These are phyloP conservation scores for Phylloporus arenicola DNA, from an alignment of 768 basidiomycete genomes.

Conservation along the genomic window DNA sequence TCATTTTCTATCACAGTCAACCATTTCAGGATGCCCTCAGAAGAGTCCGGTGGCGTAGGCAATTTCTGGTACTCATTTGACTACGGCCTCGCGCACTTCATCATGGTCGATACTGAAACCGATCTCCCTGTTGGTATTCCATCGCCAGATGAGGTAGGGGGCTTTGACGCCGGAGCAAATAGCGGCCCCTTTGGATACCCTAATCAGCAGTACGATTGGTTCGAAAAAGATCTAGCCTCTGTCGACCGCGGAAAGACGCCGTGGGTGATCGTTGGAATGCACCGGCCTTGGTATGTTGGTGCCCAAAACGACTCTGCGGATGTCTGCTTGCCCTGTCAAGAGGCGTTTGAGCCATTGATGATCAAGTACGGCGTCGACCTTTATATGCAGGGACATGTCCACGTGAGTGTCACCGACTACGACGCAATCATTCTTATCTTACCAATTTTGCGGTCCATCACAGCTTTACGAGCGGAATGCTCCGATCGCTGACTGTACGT, in stretches of 20 bases:
- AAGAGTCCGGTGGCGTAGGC: constrained; percentile 20
- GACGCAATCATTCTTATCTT: background rate
- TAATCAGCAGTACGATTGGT: constrained; percentile 26
- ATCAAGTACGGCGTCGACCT: constrained; percentile 28
- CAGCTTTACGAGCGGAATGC: constrained; percentile 25
- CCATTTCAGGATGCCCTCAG: constrained; percentile 26
- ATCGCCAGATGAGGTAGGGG: constrained; percentile 20
- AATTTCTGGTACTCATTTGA: constrained; percentile 32
- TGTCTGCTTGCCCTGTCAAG: constrained; percentile 16
- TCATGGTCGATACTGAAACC: constrained; percentile 21
- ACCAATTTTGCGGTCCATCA: background rate
- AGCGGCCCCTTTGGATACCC: constrained; percentile 26
- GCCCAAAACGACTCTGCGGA: constrained; percentile 2
- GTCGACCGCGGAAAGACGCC: constrained; percentile 23
- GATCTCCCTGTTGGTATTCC: constrained; percentile 23
- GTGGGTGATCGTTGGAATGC: constrained; percentile 26
- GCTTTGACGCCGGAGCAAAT: constrained; percentile 16
- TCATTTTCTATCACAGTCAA: constrained; percentile 13
- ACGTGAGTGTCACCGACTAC: constrained; percentile 11
- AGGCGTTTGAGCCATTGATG: constrained; percentile 28
- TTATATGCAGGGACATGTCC: constrained; percentile 27
- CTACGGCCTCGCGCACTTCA: constrained; percentile 26
- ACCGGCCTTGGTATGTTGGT: constrained; percentile 24
- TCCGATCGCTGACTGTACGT: constrained; percentile 24
- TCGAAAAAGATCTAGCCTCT: constrained; percentile 22